A percentile compares a stretch with the other conserved stretches of the same genome.
Conservation (phyloP, 164 flowering plant species). For the Brasenia schreberi region DNA sequence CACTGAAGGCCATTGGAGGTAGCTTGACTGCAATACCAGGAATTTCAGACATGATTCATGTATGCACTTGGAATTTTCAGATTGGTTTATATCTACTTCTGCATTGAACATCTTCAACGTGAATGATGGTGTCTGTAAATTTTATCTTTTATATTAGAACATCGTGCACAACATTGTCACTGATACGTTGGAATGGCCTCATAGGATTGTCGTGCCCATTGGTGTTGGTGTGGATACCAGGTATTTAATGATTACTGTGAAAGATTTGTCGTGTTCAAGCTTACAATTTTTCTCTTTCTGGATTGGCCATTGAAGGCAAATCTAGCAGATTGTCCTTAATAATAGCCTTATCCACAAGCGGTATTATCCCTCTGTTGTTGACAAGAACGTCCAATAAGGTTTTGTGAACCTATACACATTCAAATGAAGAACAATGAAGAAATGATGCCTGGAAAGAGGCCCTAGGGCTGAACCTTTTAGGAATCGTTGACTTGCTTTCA, state of each 20-base stretch:
- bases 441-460: neutral
- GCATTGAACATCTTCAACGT: neutral
- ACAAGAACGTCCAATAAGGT: too few species aligned
- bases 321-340: too few species aligned
- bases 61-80: constrained; percentile 16
- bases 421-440: neutral
- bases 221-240: constrained; percentile 79
- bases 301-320: too few species aligned
- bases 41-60: constrained; percentile 95
- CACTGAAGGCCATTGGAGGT: constrained; percentile 95
- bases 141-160: constrained; percentile 32
- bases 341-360: too few species aligned
- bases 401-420: too few species aligned
- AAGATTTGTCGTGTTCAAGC: neutral
- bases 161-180: constrained; percentile 77
- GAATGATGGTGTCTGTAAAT: neutral
- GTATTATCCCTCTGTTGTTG: too few species aligned
- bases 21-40: constrained; percentile 97
- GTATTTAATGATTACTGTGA: constrained; percentile 16
- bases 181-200: constrained; percentile 98
- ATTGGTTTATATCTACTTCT: neutral
- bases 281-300: neutral
- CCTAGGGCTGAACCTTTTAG: neutral
- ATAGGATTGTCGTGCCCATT: constrained; percentile 92
- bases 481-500: neutral